phyloP scores from a whole-genome alignment of 257 asterid genomes.

The Jacaranda mimosifolia region DNA sequence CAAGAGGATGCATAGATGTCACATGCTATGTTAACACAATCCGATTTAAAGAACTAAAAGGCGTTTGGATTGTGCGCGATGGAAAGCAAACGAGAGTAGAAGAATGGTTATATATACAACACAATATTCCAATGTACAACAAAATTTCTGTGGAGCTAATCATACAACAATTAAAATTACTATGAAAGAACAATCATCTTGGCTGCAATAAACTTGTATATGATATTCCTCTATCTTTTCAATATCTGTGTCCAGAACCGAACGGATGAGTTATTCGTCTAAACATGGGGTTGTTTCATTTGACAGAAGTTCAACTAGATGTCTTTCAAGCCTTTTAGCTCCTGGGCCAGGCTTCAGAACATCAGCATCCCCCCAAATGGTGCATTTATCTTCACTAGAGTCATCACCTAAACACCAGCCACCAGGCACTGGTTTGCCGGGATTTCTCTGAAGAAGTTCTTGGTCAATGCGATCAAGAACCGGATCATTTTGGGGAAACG shows the following conservation, averaged over 20 bases:
- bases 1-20: no score
- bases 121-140: conserved; percentile 8
- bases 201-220: not conserved
- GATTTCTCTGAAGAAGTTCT: conserved; percentile 55
- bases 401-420: conserved; percentile 96
- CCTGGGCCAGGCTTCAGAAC: conserved; percentile 83
- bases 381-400: conserved; percentile 49
- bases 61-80: not conserved
- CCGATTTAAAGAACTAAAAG: no score
- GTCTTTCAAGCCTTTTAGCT: conserved; percentile 69
- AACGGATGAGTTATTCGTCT: conserved; percentile 14
- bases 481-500: conserved; percentile 55
- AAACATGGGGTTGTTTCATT: conserved; percentile 45
- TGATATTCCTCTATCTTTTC: conserved; percentile 7
- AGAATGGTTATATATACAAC: not conserved
- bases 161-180: conserved; percentile 9
- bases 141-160: not conserved
- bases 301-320: conserved; percentile 55
- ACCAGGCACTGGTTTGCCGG: conserved; percentile 68
- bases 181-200: conserved; percentile 33
- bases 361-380: conserved; percentile 85
- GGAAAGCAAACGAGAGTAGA: not conserved
- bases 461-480: conserved; percentile 76
- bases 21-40: no score
- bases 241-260: not conserved